These are phyloP conservation scores for Metschnikowia kunwiensis DNA, from an alignment of 805 yeast species.

Conservation along the genomic window DNA sequence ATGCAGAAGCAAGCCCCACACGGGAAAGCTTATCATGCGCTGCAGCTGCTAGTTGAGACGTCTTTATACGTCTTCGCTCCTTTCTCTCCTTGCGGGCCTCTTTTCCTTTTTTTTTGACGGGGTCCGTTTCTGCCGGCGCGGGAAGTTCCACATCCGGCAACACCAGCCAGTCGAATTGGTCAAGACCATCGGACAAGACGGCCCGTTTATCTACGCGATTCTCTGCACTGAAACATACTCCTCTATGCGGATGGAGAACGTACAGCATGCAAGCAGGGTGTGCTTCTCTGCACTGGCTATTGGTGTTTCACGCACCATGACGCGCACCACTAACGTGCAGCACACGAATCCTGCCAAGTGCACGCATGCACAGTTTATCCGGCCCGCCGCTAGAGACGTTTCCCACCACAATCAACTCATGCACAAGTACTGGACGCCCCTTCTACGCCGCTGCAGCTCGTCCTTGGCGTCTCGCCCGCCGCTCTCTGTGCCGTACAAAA, in stretches of 20 bases:
- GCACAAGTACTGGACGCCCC: conserved; percentile 3
- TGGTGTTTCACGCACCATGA: conserved; percentile 4
- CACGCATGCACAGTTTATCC: conserved; percentile 10
- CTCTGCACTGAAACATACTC: conserved; percentile 17
- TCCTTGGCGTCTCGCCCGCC: conserved; percentile 25
- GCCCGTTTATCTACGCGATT: background rate
- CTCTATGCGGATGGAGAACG: conserved; percentile 19
- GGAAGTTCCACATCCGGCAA: conserved; percentile 7
- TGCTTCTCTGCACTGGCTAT: conserved; percentile 1
- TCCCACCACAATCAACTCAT: background rate
- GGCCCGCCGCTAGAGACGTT: conserved; percentile 2
- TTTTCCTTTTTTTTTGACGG: conserved; percentile 3
- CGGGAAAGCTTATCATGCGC: conserved; percentile 4
- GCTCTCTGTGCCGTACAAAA: conserved; percentile 30
- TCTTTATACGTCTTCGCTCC: conserved; percentile 1
- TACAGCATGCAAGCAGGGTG: conserved; percentile 12
- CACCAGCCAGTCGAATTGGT: conserved; percentile 14
- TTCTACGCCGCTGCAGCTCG: conserved; percentile 8
- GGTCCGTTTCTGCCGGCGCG: conserved; percentile 1
- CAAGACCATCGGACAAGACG: conserved; percentile 12
- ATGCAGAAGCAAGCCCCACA: background rate
- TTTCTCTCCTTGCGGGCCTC: conserved; percentile 12
- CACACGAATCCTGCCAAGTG: too few species aligned
- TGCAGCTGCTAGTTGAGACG: conserved; percentile 1
- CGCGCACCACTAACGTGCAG: too few species aligned